Conservation (phyloP, 176 grass and related monocot species). For the Triticum urartu region DNA sequence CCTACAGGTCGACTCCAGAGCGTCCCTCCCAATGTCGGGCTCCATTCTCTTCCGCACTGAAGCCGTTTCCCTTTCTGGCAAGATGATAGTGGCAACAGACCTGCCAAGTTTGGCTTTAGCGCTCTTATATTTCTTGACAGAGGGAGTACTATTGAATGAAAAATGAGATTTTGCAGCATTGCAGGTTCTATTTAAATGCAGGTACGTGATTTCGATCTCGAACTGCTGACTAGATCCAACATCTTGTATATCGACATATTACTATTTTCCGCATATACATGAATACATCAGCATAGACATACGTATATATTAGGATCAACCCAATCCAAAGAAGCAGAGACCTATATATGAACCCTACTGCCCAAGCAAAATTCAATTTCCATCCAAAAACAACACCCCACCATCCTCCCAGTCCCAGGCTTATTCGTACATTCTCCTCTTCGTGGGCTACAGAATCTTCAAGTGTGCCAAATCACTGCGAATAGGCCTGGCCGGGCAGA, state of each 20-base stretch:
- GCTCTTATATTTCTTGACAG: no score
- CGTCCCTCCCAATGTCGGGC: no score
- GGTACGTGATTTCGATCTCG: not conserved
- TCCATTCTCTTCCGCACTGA: no score
- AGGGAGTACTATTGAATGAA: no score
- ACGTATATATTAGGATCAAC: not conserved
- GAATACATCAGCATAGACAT: not conserved
- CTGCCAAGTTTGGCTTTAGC: no score
- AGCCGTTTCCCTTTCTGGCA: no score
- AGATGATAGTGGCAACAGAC: no score
- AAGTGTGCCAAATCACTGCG: slow-evolving; percentile 18
- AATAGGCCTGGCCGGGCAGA: not conserved
- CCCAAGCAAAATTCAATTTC: not conserved
- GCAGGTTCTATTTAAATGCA: not conserved
- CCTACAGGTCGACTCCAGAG: no score
- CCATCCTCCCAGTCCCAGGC: not conserved
- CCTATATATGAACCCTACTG: not conserved
- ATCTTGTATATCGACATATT: not conserved
- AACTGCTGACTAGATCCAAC: not conserved
- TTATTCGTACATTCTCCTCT: not conserved
- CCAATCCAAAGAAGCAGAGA: not conserved
- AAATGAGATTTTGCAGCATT: no score
- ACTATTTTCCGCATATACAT: not conserved
- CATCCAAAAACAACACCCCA: not conserved
- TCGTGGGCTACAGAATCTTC: not conserved